Evolutionary conservation across 108 stramenopile species (phyloP).

Genomic region (Discostella stelligeroides): DNA sequence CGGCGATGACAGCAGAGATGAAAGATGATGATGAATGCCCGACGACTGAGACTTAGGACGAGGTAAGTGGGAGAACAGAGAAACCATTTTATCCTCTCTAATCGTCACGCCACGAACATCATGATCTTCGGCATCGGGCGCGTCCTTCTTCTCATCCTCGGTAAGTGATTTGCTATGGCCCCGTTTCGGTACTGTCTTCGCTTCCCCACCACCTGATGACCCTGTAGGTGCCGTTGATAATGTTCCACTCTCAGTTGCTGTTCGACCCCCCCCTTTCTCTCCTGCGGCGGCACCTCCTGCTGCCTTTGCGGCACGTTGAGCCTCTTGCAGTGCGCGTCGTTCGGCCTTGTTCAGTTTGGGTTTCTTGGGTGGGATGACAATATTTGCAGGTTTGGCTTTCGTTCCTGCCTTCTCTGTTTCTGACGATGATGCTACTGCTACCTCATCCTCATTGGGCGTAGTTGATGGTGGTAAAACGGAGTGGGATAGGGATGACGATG

Average conservation of each 20-base stretch:
- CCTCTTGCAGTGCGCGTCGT: slow-evolving; percentile 91
- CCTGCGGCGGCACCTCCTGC: slow-evolving; percentile 36
- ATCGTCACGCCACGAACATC: neutral
- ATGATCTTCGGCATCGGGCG: slow-evolving; percentile 9
- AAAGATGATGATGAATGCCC: slow-evolving; percentile 27
- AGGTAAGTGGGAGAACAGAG: slow-evolving; percentile 90
- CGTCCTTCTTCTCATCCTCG: slow-evolving; percentile 25
- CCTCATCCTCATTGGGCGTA: slow-evolving; percentile 32
- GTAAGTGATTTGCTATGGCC: slow-evolving; percentile 6
- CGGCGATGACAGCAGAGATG: slow-evolving; percentile 11
- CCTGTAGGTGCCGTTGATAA: slow-evolving; percentile 12
- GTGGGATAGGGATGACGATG: slow-evolving; percentile 9
- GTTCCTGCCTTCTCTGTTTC: slow-evolving; percentile 54
- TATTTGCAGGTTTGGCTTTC: slow-evolving; percentile 59
- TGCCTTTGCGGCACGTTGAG: slow-evolving; percentile 92
- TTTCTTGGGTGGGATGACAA: slow-evolving; percentile 84
- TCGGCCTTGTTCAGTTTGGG: slow-evolving; percentile 94
- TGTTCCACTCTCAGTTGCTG: slow-evolving; percentile 12
- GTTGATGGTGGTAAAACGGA: slow-evolving; percentile 16
- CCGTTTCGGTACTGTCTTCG: neutral
- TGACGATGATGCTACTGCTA: slow-evolving; percentile 41
- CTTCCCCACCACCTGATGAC: slow-evolving; percentile 7
- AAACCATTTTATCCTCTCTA: slow-evolving; percentile 56
- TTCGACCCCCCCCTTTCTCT: slow-evolving; percentile 3
- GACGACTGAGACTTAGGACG: slow-evolving; percentile 50